These are phyloP conservation scores for Ophiocordyceps robertsii DNA, from an alignment of 2,329 filamentous ascomycete genomes.

Conservation along the genomic window DNA sequence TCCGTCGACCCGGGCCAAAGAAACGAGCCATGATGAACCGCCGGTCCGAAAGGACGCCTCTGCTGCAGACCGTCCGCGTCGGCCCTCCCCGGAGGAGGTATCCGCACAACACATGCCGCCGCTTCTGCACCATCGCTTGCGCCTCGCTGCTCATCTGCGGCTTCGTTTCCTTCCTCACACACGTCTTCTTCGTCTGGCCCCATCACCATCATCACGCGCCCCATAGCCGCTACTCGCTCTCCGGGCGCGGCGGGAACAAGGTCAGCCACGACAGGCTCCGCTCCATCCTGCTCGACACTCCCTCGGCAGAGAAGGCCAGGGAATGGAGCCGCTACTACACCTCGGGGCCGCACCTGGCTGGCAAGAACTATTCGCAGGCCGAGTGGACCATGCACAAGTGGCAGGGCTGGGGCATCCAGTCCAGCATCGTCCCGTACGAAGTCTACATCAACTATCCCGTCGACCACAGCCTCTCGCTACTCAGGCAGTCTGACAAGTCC, in stretches of 20 bases:
- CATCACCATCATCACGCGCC: constrained; percentile 18
- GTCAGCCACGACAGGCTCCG: constrained; percentile 36
- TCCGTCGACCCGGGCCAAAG: background rate
- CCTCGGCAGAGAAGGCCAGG: constrained; percentile 39
- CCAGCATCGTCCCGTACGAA: constrained; percentile 56
- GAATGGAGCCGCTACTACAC: constrained; percentile 75
- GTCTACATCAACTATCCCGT: constrained; percentile 67
- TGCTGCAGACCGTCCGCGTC: constrained; percentile 50
- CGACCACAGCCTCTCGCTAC: constrained; percentile 54
- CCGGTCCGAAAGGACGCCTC: constrained; percentile 44
- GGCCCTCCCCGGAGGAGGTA: constrained; percentile 40
- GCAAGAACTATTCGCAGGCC: constrained; percentile 59
- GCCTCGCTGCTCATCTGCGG: constrained; percentile 39
- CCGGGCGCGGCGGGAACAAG: constrained; percentile 11
- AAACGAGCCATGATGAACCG: background rate
- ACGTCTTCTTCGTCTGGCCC: constrained; percentile 28
- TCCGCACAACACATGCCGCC: constrained; percentile 45
- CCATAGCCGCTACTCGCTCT: constrained; percentile 14
- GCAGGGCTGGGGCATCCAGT: constrained; percentile 55
- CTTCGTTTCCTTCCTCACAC: constrained; percentile 34
- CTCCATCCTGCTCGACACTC: constrained; percentile 43
- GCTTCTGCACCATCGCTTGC: constrained; percentile 51
- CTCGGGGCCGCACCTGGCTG: constrained; percentile 60
- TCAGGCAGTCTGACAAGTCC: constrained; percentile 29
- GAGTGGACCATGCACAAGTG: constrained; percentile 64